phyloP scores from a whole-genome alignment of 306 rosid species.

The Spatholobus suberectus region DNA sequence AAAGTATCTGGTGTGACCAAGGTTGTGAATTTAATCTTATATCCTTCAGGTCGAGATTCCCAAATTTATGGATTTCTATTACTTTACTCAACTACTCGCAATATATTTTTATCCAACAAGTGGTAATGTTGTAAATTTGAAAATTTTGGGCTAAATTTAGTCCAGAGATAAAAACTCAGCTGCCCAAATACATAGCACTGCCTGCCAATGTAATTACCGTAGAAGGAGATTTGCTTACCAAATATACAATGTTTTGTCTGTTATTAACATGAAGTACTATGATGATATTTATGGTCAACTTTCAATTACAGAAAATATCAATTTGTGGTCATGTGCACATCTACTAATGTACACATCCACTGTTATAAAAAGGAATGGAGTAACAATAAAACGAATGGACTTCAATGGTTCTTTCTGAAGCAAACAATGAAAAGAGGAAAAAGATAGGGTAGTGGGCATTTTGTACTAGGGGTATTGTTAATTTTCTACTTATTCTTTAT shows the following conservation, averaged over 20 bases:
- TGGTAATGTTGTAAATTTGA: neutral
- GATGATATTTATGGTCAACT: conserved; percentile 10
- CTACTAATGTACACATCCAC: neutral
- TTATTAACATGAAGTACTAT: neutral
- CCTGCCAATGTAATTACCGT: neutral
- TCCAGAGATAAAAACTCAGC: neutral
- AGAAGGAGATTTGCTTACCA: neutral
- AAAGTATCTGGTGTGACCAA: too few relatives aligned
- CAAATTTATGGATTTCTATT: neutral
- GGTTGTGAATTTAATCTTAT: too few relatives aligned
- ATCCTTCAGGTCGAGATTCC: neutral
- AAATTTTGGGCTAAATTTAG: neutral
- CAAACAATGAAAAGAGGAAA: neutral
- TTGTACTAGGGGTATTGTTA: neutral
- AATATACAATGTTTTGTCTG: neutral
- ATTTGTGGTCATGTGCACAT: neutral
- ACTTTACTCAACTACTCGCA: neutral
- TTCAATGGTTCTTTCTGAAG: neutral
- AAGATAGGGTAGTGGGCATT: neutral
- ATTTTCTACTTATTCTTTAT: too few relatives aligned
- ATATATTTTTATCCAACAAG: neutral
- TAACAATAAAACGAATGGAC: neutral
- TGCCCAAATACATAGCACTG: neutral
- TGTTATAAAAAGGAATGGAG: neutral
- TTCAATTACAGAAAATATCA: conserved; percentile 9